A percentile compares a stretch with the other conserved stretches of the same genome.
Conservation (phyloP, 2,329 filamentous ascomycete genomes). For the Diaporthe eres region DNA sequence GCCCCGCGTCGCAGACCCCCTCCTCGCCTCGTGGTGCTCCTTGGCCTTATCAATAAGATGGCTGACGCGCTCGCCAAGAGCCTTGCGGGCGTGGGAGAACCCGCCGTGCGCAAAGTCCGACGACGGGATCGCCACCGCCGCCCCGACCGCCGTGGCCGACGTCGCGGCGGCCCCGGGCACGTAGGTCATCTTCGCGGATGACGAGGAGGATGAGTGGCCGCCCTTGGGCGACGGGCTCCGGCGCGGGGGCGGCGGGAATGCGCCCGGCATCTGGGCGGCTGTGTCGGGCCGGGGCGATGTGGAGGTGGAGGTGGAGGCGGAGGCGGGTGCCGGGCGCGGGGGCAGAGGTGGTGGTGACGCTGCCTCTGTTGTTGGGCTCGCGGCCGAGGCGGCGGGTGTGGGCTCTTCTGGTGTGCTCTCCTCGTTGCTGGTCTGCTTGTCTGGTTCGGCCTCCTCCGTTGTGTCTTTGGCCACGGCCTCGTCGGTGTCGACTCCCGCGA, state of each 20-base stretch:
- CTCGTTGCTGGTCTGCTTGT: background rate
- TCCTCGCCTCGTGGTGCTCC: conserved; percentile 39
- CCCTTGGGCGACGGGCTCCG: conserved; percentile 20
- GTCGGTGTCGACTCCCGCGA: background rate
- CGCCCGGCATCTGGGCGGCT: conserved; percentile 32
- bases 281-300: conserved; percentile 32
- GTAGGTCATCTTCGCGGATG: conserved; percentile 31
- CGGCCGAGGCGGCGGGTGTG: background rate
- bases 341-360: conserved; percentile 28
- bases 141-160: conserved; percentile 36
- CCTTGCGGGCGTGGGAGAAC: conserved; percentile 39
- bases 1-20: background rate
- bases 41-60: conserved; percentile 39
- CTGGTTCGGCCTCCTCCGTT: background rate
- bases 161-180: conserved; percentile 37
- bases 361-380: background rate
- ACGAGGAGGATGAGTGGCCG: background rate
- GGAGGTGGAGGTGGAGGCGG: background rate
- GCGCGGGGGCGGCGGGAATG: conserved; percentile 32
- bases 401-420: background rate
- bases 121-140: conserved; percentile 34
- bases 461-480: background rate
- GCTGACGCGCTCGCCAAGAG: conserved; percentile 36
- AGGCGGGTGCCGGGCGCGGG: conserved; percentile 15
- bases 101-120: conserved; percentile 32